Conservation (phyloP, 2,329 filamentous ascomycete species). For the Xylariomycetidae sp. region DNA sequence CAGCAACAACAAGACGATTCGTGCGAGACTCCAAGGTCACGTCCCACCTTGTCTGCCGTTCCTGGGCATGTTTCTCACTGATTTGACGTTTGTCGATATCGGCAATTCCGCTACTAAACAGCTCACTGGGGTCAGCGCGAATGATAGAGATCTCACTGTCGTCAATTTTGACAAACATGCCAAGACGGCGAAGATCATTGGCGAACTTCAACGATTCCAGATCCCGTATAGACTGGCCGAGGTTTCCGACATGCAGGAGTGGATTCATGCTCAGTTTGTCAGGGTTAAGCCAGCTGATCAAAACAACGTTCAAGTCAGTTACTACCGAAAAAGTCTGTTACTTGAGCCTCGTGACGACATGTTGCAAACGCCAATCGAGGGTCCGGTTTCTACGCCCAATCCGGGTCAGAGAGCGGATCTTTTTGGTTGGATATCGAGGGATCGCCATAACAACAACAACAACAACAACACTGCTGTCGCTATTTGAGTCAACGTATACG, state of each 20-base stretch:
- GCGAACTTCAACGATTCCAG: conserved; percentile 93
- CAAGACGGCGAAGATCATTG: conserved; percentile 91
- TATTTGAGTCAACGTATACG: conserved; percentile 12
- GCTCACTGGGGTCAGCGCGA: conserved; percentile 51
- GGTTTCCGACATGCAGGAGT: conserved; percentile 85
- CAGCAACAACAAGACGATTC: conserved; percentile 85
- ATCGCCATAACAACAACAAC: conserved; percentile 29
- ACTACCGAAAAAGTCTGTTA: conserved; percentile 78
- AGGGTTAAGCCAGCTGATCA: conserved; percentile 62
- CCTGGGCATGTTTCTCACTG: conserved; percentile 92
- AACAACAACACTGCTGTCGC: conserved; percentile 13
- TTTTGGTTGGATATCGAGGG: conserved; percentile 49
- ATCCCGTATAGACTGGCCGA: conserved; percentile 82
- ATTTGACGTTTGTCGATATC: conserved; percentile 92
- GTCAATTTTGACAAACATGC: conserved; percentile 98
- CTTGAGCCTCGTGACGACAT: conserved; percentile 68
- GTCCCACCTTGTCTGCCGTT: conserved; percentile 92
- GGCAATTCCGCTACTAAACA: conserved; percentile 85
- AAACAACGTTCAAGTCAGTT: conserved; percentile 54
- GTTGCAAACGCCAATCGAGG: conserved; percentile 28
- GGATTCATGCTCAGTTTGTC: conserved; percentile 78
- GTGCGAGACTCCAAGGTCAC: conserved; percentile 76
- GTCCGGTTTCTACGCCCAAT: conserved; percentile 18
- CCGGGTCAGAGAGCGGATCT: conserved; percentile 34
- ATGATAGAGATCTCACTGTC: conserved; percentile 67